These are phyloP conservation scores for Picea abies DNA, from an alignment of 83 land plant species.

Conservation along the genomic window DNA sequence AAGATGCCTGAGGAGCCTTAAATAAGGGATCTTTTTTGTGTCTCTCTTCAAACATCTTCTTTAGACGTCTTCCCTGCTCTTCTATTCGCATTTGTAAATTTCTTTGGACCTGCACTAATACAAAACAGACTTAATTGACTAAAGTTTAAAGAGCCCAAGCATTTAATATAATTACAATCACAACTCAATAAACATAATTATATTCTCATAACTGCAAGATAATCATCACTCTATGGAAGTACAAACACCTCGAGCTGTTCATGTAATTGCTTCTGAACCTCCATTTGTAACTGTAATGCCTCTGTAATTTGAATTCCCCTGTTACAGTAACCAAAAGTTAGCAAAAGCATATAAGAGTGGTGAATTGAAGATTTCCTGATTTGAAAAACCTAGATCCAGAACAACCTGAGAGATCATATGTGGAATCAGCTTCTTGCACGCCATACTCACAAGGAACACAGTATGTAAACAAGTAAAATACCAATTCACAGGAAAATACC, in stretches of 20 bases:
- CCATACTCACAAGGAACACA: too few relatives aligned
- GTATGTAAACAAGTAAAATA: too few relatives aligned
- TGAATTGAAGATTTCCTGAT: too few relatives aligned
- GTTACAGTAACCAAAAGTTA: slow-evolving; percentile 2
- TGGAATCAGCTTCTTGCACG: too few relatives aligned
- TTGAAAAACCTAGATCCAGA: too few relatives aligned
- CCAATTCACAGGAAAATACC: too few relatives aligned
- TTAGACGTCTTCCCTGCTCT: slow-evolving; percentile 53
- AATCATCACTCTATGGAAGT: too few relatives aligned
- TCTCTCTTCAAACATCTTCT: slow-evolving; percentile 50
- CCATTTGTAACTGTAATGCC: slow-evolving; percentile 50
- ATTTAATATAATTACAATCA: too few relatives aligned
- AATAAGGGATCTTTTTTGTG: not conserved
- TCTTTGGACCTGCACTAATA: slow-evolving; percentile 44
- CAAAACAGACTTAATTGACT: not conserved
- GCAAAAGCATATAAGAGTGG: not conserved
- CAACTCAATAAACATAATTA: too few relatives aligned
- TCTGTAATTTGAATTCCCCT: slow-evolving; percentile 55
- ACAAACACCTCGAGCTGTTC: slow-evolving; percentile 65
- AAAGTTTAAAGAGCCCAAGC: not conserved
- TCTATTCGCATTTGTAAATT: slow-evolving; percentile 55
- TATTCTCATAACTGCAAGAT: too few relatives aligned
- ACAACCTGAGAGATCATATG: too few relatives aligned
- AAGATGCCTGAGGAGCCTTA: too few relatives aligned
- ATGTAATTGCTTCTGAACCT: slow-evolving; percentile 57